Evolutionary conservation across 371 early-diverging fungal genomes (phyloP).

Genomic region (Mortierella sp.): DNA sequence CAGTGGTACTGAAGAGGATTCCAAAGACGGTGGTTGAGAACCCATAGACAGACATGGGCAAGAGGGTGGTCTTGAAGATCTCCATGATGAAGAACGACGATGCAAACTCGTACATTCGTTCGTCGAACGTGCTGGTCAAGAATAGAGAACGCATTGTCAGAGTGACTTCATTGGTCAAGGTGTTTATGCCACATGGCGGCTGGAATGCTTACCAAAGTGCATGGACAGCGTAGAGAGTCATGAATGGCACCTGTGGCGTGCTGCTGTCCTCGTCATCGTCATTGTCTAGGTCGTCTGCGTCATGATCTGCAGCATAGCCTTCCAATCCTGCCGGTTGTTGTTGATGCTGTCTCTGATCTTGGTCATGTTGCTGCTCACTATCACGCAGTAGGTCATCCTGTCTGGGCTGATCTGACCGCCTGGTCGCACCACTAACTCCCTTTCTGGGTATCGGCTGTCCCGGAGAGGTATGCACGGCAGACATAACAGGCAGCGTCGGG

Average conservation of each 20-base stretch:
- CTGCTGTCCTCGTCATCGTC: not conserved
- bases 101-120: slow-evolving; percentile 53
- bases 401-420: not conserved
- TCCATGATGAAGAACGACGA: slow-evolving; percentile 52
- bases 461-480: no score
- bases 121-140: slow-evolving; percentile 33
- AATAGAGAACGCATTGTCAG: not conserved
- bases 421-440: not conserved
- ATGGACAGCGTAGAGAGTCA: slow-evolving; percentile 34
- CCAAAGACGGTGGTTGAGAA: slow-evolving; percentile 47
- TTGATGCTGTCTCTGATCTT: not conserved
- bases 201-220: slow-evolving; percentile 24
- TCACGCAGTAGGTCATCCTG: no score
- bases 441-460: not conserved
- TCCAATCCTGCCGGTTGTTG: no score
- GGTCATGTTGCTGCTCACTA: no score
- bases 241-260: slow-evolving; percentile 6
- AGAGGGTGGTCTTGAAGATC: slow-evolving; percentile 48
- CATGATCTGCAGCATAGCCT: no score
- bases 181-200: no score
- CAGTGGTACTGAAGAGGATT: slow-evolving; percentile 41
- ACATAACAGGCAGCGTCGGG: no score
- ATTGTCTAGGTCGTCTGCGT: not conserved
- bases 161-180: no score
- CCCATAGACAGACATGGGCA: slow-evolving; percentile 50